Base-by-base conservation (phyloP, 768 basidiomycete genomes). In the Holtermanniella nyarrowii region DNA sequence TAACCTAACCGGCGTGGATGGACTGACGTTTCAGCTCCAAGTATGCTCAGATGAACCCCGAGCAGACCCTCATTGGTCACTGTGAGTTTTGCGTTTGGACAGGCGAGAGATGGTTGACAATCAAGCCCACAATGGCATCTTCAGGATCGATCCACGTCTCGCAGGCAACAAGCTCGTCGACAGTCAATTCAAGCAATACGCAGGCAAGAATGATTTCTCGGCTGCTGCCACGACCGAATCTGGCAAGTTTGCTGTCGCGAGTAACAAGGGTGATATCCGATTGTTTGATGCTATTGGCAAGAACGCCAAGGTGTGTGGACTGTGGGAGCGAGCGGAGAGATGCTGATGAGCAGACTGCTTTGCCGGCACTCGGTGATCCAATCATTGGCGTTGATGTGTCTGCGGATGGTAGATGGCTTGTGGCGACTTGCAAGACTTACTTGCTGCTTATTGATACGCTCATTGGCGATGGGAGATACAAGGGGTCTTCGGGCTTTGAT, bases 241-340 rank as follows among this genome's bases (percentile, higher is more conserved):
- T 16, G 93, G 93, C 13, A 83, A 84, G 70, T 76, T 99, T 55
- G 95, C 90, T 5, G 85, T 99, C 11, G 90, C 87, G 27, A 90
- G 88, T 61, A 85, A 87, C 70, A 99, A 97, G 75, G 95, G 95
- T 49, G 95, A 97, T 66, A 86, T 99, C 59, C 78, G 91, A 37
- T 76, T 99, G 50, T 99, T 90, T 60, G 95, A 99, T 72, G 78
- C 84, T 44, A 85, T 99, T 58, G 95, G 95, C 42, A 99, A 97
- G 79, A 97, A 88, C 65, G 95, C 95, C 24, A 99, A 99, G 65
- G 71, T 70, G 41, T 44, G 61, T 52, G 2, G 14, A 20, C 42
- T 10, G 1, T 18, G 46, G 20, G 10, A 51, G 31, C 16, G 16
- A 47, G 27, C 13, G 42, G 47, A 5, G 11, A 31, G 25, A 42